phyloP scores from a whole-genome alignment of 2,329 filamentous ascomycete species.

The Dactylellina sp. region DNA sequence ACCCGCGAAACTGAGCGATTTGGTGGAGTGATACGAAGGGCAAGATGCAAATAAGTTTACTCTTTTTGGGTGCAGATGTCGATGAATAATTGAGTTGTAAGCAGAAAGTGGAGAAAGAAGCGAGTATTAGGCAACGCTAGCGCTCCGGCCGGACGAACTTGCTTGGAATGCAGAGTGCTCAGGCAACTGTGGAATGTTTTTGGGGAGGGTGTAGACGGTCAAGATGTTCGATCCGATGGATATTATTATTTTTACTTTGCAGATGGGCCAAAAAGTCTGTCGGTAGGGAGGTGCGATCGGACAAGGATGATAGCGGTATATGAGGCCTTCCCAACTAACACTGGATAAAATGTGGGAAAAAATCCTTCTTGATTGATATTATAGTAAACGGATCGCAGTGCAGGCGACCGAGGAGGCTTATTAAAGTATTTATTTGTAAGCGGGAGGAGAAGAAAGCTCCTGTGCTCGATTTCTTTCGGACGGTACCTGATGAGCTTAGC shows the following conservation, averaged over 20 bases:
- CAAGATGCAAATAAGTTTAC: conserved; percentile 46
- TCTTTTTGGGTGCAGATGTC: conserved; percentile 55
- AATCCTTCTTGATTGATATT: conserved; percentile 11
- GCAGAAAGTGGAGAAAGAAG: conserved; percentile 56
- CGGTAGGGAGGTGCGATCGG: too few relatives aligned
- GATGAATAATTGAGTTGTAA: conserved; percentile 57
- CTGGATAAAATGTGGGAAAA: conserved; percentile 38
- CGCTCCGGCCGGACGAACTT: not conserved
- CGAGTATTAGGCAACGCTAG: conserved; percentile 54
- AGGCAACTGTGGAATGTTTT: conserved; percentile 6
- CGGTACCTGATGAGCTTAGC: conserved; percentile 40
- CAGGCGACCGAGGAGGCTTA: conserved; percentile 46
- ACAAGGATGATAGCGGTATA: too few relatives aligned
- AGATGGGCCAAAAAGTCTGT: too few relatives aligned
- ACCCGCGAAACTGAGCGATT: conserved; percentile 29
- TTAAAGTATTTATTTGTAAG: conserved; percentile 54
- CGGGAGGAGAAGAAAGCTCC: conserved; percentile 21
- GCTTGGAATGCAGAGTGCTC: not conserved
- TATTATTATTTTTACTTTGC: too few relatives aligned
- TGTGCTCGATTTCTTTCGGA: conserved; percentile 41
- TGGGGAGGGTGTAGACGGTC: conserved; percentile 21
- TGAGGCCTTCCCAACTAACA: not conserved
- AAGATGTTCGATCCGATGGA: conserved; percentile 2
- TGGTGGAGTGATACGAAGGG: conserved; percentile 41
- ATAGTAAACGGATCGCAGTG: conserved; percentile 26